phyloP scores from a whole-genome alignment of 2,329 filamentous ascomycete species.

The Coniochaeta sp. region DNA sequence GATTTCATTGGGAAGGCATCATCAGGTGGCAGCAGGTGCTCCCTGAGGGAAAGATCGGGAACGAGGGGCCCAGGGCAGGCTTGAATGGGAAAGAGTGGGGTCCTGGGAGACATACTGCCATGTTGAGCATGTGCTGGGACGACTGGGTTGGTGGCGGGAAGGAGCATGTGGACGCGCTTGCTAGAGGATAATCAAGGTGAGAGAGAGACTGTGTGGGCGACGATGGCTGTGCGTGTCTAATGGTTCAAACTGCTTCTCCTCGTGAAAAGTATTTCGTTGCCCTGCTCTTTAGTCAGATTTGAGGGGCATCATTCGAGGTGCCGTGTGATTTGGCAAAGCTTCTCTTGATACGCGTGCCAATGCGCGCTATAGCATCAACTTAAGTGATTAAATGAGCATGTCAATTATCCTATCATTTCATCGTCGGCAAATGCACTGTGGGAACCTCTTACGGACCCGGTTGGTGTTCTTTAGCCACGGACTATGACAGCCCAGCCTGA shows the following conservation, averaged over 20 bases:
- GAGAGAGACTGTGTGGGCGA: too few species aligned
- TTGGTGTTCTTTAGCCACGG: neutral
- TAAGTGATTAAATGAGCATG: neutral
- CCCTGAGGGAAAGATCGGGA: constrained; percentile 14
- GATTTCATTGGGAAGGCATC: constrained; percentile 23
- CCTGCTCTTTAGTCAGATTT: too few species aligned
- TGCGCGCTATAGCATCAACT: neutral
- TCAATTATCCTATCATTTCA: neutral
- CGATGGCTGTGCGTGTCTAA: neutral
- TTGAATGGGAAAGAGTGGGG: neutral
- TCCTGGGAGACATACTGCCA: neutral
- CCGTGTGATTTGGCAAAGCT: too few species aligned
- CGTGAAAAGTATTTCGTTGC: too few species aligned
- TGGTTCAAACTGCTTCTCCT: neutral
- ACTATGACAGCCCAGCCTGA: too few species aligned
- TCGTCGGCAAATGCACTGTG: neutral
- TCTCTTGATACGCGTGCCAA: too few species aligned
- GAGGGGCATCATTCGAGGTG: too few species aligned
- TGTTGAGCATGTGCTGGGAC: neutral
- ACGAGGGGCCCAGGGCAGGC: constrained; percentile 7
- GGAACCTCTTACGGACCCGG: neutral
- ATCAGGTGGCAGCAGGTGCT: constrained; percentile 20
- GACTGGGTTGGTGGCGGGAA: neutral
- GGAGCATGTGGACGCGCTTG: neutral
- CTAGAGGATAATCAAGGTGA: neutral